These are phyloP conservation scores for Boletus bicolor DNA, from an alignment of 768 basidiomycete species.

Conservation along the genomic window DNA sequence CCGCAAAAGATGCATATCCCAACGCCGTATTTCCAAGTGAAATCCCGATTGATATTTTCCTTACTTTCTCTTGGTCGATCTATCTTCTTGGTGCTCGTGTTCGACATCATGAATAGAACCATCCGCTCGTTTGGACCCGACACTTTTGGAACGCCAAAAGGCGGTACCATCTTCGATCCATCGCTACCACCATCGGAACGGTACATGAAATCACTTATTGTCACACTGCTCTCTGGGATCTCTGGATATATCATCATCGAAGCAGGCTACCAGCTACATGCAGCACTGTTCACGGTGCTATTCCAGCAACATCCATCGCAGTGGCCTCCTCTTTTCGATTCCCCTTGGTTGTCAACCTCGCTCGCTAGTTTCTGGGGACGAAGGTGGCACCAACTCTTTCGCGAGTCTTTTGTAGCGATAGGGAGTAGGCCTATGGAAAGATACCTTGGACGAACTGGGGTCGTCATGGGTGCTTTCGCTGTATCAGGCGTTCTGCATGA, in stretches of 20 bases:
- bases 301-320: conserved; percentile 47
- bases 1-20: conserved; percentile 13
- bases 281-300: conserved; percentile 43
- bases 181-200: conserved; percentile 31
- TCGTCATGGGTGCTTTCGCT: conserved; percentile 55
- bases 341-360: conserved; percentile 56
- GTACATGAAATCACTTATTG: conserved; percentile 41
- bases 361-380: conserved; percentile 59
- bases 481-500: conserved; percentile 62
- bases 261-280: conserved; percentile 37
- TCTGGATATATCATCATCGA: conserved; percentile 46
- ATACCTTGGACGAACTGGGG: conserved; percentile 47
- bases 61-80: conserved; percentile 15
- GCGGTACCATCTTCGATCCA: conserved; percentile 38
- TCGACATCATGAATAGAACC: conserved; percentile 4
- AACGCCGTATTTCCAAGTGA: conserved; percentile 9
- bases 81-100: background rate
- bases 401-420: conserved; percentile 51
- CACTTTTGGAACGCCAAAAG: conserved; percentile 34
- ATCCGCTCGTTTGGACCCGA: conserved; percentile 34
- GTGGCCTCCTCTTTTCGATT: conserved; percentile 64
- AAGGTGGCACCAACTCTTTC: conserved; percentile 70
- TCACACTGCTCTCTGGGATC: conserved; percentile 44
- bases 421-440: conserved; percentile 44
- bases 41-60: conserved; percentile 21